phyloP scores from a whole-genome alignment of 345 rosid species.

The Toxicodendron radicans region DNA sequence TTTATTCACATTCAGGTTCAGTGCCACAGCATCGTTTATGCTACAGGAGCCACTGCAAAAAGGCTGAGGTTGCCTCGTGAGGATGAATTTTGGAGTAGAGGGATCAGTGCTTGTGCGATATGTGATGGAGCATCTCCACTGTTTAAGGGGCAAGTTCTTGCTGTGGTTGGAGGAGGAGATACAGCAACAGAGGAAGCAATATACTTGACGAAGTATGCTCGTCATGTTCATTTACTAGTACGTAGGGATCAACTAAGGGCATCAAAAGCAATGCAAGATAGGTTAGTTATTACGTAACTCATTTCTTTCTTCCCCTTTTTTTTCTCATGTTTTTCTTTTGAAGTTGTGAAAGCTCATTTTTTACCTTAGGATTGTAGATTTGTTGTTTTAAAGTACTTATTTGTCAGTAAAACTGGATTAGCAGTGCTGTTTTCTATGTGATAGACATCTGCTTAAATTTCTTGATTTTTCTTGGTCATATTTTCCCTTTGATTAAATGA shows the following conservation, averaged over 20 bases:
- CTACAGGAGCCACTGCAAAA: constrained; percentile 95
- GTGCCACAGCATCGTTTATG: constrained; percentile 75
- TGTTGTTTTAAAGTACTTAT: not conserved
- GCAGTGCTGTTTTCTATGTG: not conserved
- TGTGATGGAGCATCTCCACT: constrained; percentile 98
- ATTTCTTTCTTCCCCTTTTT: not conserved
- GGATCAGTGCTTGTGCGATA: constrained; percentile 98
- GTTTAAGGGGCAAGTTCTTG: constrained; percentile 93
- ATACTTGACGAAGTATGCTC: constrained; percentile 90
- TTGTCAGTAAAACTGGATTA: not conserved
- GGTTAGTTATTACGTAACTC: constrained; percentile 48
- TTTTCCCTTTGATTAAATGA: not conserved
- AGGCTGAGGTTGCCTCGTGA: constrained; percentile 82
- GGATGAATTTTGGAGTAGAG: constrained; percentile 98
- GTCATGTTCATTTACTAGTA: constrained; percentile 96
- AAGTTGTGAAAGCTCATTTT: not conserved
- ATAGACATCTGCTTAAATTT: not conserved
- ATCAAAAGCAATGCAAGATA: constrained; percentile 98
- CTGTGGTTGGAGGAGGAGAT: constrained; percentile 99
- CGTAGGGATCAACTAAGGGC: constrained; percentile 86
- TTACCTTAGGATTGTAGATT: not conserved
- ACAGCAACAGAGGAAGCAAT: constrained; percentile 97
- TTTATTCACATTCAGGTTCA: constrained; percentile 56
- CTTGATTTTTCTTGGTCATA: not conserved
- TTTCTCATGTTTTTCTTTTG: not conserved